Percentiles rank a stretch among this genome's conserved stretches.
phyloP scores from a whole-genome alignment of 345 rosid species.

The Citrus trifoliata region DNA sequence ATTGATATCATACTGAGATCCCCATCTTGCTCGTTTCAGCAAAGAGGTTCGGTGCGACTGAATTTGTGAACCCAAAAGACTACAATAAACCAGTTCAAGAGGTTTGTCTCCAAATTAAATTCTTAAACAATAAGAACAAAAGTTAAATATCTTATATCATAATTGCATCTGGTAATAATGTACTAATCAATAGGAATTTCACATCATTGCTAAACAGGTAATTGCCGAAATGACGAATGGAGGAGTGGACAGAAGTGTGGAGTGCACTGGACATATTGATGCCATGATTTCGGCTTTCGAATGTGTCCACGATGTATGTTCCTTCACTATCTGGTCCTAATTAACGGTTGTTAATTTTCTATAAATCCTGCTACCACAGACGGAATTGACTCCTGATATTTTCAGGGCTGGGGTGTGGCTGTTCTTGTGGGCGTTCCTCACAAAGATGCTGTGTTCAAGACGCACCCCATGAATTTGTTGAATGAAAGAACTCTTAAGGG shows the following conservation, averaged over 20 bases:
- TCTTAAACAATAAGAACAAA: background rate
- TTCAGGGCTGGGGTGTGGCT: slow-evolving; percentile 59
- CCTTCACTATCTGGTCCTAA: background rate
- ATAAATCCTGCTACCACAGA: background rate
- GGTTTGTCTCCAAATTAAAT: background rate
- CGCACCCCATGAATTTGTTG: slow-evolving; percentile 43
- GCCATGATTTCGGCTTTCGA: slow-evolving; percentile 57
- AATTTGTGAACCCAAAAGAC: slow-evolving; percentile 47
- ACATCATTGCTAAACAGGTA: slow-evolving; percentile 17
- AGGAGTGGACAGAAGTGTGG: slow-evolving; percentile 46
- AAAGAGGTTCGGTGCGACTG: slow-evolving; percentile 41
- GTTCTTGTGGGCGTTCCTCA: slow-evolving; percentile 48
- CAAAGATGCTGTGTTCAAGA: slow-evolving; percentile 50
- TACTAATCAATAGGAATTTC: background rate
- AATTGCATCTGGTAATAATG: background rate
- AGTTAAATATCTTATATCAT: too few species aligned
- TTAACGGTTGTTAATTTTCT: background rate
- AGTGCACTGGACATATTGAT: slow-evolving; percentile 35
- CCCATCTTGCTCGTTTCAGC: slow-evolving; percentile 17
- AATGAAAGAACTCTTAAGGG: slow-evolving; percentile 53
- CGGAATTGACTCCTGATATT: background rate
- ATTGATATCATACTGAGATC: background rate
- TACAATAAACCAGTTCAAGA: slow-evolving; percentile 39
- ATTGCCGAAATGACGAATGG: slow-evolving; percentile 39
- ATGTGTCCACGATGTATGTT: slow-evolving; percentile 47